Percentiles rank a stretch among this genome's conserved stretches.
Evolutionary conservation across 2,329 filamentous ascomycete genomes (phyloP).

Genomic region (Alternaria gansuensis): DNA sequence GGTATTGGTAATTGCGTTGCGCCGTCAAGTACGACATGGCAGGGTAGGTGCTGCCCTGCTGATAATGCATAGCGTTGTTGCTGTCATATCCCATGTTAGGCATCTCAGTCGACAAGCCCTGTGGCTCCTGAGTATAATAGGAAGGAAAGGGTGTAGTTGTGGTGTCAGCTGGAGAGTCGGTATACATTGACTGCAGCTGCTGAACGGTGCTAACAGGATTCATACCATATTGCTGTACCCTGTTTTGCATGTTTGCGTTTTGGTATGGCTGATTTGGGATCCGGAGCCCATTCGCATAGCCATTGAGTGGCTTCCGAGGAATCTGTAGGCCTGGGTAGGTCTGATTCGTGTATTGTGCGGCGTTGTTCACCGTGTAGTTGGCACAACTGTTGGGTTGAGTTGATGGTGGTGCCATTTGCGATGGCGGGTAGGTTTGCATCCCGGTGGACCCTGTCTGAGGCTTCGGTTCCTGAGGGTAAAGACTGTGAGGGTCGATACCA

Average conservation of each 20-base stretch:
- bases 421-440: conserved; percentile 53
- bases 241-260: conserved; percentile 38
- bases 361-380: conserved; percentile 32
- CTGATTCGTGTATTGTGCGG: conserved; percentile 35
- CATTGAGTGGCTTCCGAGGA: conserved; percentile 39
- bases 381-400: conserved; percentile 34
- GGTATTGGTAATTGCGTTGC: conserved; percentile 48
- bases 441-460: conserved; percentile 33
- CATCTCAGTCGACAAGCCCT: conserved; percentile 36
- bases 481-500: conserved; percentile 44
- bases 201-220: conserved; percentile 43
- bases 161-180: conserved; percentile 51
- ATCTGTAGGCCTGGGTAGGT: conserved; percentile 50
- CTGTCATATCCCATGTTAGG: conserved; percentile 39
- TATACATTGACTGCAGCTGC: conserved; percentile 45
- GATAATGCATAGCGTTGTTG: conserved; percentile 42
- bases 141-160: conserved; percentile 41
- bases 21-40: conserved; percentile 46
- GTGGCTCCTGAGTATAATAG: conserved; percentile 47
- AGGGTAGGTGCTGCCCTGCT: conserved; percentile 43
- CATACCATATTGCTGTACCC: conserved; percentile 39
- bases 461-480: conserved; percentile 36
- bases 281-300: conserved; percentile 43
- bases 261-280: conserved; percentile 42
- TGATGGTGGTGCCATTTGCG: conserved; percentile 43